A percentile compares a stretch with the other conserved stretches of the same genome.
Conservation (phyloP, 192 early-diverging fungal genomes). For the Linnemannia schmuckeri region DNA sequence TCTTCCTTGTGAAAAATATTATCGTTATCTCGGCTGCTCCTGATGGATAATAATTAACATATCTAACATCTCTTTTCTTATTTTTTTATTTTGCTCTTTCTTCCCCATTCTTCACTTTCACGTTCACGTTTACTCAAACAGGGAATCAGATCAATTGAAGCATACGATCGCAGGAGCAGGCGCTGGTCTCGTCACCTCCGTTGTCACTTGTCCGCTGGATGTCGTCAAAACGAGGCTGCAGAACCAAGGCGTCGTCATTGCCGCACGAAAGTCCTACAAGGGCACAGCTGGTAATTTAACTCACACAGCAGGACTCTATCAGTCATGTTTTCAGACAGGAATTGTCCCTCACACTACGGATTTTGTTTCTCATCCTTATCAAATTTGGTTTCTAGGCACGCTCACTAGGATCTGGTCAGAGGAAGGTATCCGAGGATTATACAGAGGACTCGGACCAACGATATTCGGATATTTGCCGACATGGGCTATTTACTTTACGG, state of each 20-base stretch:
- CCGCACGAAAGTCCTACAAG: conserved; percentile 60
- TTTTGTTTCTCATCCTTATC: conserved; percentile 20
- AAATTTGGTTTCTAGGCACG: conserved; percentile 56
- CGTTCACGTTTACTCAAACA: background rate
- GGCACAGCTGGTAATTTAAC: conserved; percentile 65
- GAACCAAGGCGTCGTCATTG: conserved; percentile 73
- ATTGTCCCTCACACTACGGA: background rate
- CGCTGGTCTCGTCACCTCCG: conserved; percentile 84
- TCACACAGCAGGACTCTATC: conserved; percentile 14
- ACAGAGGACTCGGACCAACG: conserved; percentile 89
- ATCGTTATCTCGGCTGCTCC: conserved; percentile 1
- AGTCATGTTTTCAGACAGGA: no score
- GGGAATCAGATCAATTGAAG: conserved; percentile 71
- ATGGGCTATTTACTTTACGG: conserved; percentile 94
- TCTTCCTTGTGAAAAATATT: background rate
- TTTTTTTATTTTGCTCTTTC: background rate
- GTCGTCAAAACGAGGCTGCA: conserved; percentile 95
- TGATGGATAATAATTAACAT: conserved; percentile 1
- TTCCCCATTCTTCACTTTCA: background rate
- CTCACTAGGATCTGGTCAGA: conserved; percentile 79
- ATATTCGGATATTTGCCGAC: conserved; percentile 91
- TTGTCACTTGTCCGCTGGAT: conserved; percentile 92
- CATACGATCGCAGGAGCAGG: conserved; percentile 87
- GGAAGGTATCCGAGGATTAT: conserved; percentile 91
- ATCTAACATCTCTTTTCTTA: background rate